Base-by-base conservation (phyloP, 148 eudicot genomes). In the Vaccinium corymbosum region DNA sequence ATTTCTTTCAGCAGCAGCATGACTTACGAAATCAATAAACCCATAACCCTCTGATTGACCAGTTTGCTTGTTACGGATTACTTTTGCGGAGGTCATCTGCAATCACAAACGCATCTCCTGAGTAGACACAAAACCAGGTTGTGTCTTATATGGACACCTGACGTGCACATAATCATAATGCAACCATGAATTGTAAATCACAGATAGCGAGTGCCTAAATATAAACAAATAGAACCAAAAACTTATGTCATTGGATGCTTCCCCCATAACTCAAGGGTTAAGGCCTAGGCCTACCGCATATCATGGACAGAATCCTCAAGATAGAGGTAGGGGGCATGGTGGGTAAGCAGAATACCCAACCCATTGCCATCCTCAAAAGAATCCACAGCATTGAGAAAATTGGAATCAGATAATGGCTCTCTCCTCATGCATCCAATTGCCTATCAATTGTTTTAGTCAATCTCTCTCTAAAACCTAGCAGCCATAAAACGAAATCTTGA, bases 41-140 rank as follows among this genome's bases (percentile, higher is more conserved):
- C 99, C 99, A 89, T 94, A 97, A 72, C 98, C 89, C 84, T 97
- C 99, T 6, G 98, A 91, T 83, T 94, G 98, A 35, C 71, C 79
- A 61, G 90, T 91, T 85, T 87, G 94, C 91, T 97, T 95, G 86
- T 94, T 94, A 25, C 98, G 94, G 32, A 97, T 97, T 78, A 97
- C 88, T 87, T 94, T 97, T 29, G 90, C 92, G 79, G 89, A 56
- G 56, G 88, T 86, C 79, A 91, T 89, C 99, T 97, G 93, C 88
- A 90, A 80, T 46, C 64, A 84, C 19, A 83, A 48, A 68, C 15
- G 42, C 22, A 12, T 72, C 22, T 17, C 2, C 0, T 76, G 35
- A 29, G 19, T 13, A 80, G 8, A 50, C 13, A 51, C 8, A 49
- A 80, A 86, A 53, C 8, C 1, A 19, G 62, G 13, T 35, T 42